Conservation (phyloP, 2,329 filamentous ascomycete species). For the Colletotrichum eremochloae region DNA sequence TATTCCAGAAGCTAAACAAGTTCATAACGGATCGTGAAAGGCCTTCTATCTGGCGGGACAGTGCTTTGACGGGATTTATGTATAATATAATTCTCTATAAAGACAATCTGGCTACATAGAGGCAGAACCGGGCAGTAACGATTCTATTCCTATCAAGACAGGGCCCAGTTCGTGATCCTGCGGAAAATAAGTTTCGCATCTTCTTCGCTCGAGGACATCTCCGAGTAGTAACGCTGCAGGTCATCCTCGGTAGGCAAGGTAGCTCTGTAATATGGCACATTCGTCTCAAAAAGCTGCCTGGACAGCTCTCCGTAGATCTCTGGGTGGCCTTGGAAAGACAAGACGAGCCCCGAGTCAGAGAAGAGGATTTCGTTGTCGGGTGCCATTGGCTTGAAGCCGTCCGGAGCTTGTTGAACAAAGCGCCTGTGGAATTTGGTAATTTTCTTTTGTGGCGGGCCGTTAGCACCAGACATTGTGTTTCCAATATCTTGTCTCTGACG, state of each 20-base stretch:
- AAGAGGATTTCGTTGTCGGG: conserved; percentile 27
- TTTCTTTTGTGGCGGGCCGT: conserved; percentile 1
- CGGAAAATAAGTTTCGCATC: conserved; percentile 24
- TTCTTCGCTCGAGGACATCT: conserved; percentile 29
- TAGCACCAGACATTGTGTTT: not conserved
- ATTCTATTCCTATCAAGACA: not conserved
- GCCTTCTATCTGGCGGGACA: no score
- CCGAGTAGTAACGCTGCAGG: conserved; percentile 28
- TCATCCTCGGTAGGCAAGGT: conserved; percentile 26
- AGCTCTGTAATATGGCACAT: conserved; percentile 29
- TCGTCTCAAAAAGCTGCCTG: conserved; percentile 28
- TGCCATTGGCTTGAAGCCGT: conserved; percentile 26
- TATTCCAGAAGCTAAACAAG: no score
- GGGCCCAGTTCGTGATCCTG: conserved; percentile 20
- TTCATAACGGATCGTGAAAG: no score
- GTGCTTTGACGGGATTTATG: no score
- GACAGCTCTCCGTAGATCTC: conserved; percentile 37
- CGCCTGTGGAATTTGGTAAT: conserved; percentile 38
- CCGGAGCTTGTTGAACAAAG: conserved; percentile 28
- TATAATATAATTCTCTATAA: not conserved
- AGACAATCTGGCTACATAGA: not conserved
- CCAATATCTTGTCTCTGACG: not conserved
- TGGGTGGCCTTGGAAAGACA: conserved; percentile 35
- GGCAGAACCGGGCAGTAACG: no score
- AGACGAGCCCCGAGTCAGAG: conserved; percentile 27